Evolutionary conservation across 352 stramenopile species (phyloP), one percentile per base, ranked within the genome.

Genomic region (Phytopythium kandeliae): DNA sequence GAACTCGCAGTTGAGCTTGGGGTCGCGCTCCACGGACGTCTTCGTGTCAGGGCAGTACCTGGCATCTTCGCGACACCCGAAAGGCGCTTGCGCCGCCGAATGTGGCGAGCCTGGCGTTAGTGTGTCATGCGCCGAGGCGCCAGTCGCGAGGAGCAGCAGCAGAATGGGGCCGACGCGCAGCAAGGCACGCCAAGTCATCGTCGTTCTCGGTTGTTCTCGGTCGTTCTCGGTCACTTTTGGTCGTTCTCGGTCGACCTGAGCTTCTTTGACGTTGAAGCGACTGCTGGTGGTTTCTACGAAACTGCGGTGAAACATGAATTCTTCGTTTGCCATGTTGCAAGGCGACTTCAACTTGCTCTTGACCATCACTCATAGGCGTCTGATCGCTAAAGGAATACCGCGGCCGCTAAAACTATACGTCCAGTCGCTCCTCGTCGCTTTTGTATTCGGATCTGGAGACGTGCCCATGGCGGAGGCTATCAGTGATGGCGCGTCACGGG

Each of bases 21-120:
- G 64, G 24, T 80, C 63, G 51, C 61, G 65, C 7, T 35, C 42
- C 10, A 73, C 33, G 0, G 61, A 43, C 25, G 30, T 11, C 16
- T 40, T 49, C 25, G 35, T 53, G 11, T 48, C 69, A 42, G 15
- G 45, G 33, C 51, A 80, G 49, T n/a, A 69, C 38, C 58, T 52
- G 21, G 58, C 67, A 33, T 78, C 66, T 59, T 85, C 74, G n/a
- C 30, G 33, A 43, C 74, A 83, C 4, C 40, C 40, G 12, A 15
- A n/a, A 4, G 40, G 40, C 22, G 22, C 13, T 2, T 3, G 11
- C 15, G 13, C 22, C 10, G 38, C 9, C 4, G 38, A 12, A 1
- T 9, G 2, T 5, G 24, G 4, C 12, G 40, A 5, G 17, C 2
- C 22, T 42, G 0, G n/a, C 16, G 35, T 4, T 10, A 15, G 11